Base-by-base conservation (phyloP, 345 rosid species). In the Linum trigynum region DNA sequence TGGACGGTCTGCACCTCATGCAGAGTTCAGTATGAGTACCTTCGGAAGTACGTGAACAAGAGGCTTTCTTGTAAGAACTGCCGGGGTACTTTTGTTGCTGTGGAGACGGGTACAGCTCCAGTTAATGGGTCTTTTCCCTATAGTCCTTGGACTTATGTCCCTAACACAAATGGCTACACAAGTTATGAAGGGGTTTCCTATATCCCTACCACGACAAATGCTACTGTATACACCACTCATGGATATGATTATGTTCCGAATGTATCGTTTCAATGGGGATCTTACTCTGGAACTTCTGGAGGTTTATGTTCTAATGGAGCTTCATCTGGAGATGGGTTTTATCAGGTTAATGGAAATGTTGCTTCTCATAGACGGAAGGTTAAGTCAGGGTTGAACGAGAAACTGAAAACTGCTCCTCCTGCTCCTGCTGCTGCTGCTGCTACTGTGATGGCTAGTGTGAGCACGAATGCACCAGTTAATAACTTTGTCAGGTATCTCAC, bases 1-100 rank as follows among this genome's bases (percentile, higher is more conserved):
- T 90, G 97, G 97, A 94, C 99, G 57, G 96, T 94, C 41, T 94
- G 99, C 75, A 90, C 99, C 5, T 86, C 96, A 67, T 94, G 97
- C 82, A 94, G 88, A 77, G 95, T 94, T 76, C 99, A 94, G 81
- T 94, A 94, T 51, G 97, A 94, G 81, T 94, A 94, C 74, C 82
- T 94, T 12, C 80, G 97, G 65, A 94, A 94, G 89, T 94, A 94
- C 65, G 92, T 90, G 74, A 94, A 94, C 59, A 90, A 90, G 84
- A 82, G 86, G 72, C 96, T 94, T 74, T 94, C 99, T 5, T 94
- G 99, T 76, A 94, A 94, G 88, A 94, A 94, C 78, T 94, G 99
- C 41, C 95, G 99, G 3, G 99, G 96, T 63, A 86, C 92, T 17
- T 94, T 90, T 59, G 72, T 88, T 62, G 97, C 95, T 39, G 87